A percentile compares a stretch with the other conserved stretches of the same genome.
These are phyloP conservation scores for Amanita rimosa DNA, from an alignment of 768 basidiomycete species.

Conservation along the genomic window DNA sequence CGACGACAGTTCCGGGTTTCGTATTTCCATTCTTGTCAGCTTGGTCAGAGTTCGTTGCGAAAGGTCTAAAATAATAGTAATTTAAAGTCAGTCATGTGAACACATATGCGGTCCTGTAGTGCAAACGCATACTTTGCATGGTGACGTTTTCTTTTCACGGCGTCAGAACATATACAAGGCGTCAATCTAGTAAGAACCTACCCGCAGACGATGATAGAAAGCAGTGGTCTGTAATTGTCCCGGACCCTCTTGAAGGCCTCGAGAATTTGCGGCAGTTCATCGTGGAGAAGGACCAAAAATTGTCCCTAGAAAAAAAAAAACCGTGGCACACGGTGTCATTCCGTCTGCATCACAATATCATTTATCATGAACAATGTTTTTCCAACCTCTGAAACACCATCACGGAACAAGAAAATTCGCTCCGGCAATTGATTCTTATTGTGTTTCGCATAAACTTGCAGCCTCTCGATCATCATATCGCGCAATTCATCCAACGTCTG, in stretches of 20 bases:
- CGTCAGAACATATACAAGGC: not conserved
- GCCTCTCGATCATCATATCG: constrained; percentile 62
- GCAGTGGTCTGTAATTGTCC: constrained; percentile 39
- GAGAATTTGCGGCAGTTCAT: constrained; percentile 53
- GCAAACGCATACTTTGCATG: constrained; percentile 43
- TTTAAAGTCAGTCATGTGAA: not conserved
- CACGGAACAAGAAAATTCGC: constrained; percentile 63
- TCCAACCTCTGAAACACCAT: constrained; percentile 70
- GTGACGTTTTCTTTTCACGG: constrained; percentile 47
- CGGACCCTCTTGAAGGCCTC: constrained; percentile 46
- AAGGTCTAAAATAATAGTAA: constrained; percentile 39
- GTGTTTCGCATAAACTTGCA: constrained; percentile 43
- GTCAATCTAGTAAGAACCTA: constrained; percentile 9
- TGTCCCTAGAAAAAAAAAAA: constrained; percentile 54
- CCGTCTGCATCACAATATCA: constrained; percentile 23
- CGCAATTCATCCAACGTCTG: constrained; percentile 65
- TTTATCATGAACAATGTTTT: too few relatives aligned
- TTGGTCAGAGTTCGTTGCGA: constrained; percentile 33
- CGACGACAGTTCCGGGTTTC: constrained; percentile 69
- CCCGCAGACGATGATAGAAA: constrained; percentile 75
- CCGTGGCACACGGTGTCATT: not conserved
- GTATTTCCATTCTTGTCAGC: constrained; percentile 69
- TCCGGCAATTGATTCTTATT: constrained; percentile 45
- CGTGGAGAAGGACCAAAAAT: constrained; percentile 45
- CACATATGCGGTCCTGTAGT: constrained; percentile 9